Conservation (phyloP, 495 filamentous ascomycete species). For the Amphirosellinia nigrospora region DNA sequence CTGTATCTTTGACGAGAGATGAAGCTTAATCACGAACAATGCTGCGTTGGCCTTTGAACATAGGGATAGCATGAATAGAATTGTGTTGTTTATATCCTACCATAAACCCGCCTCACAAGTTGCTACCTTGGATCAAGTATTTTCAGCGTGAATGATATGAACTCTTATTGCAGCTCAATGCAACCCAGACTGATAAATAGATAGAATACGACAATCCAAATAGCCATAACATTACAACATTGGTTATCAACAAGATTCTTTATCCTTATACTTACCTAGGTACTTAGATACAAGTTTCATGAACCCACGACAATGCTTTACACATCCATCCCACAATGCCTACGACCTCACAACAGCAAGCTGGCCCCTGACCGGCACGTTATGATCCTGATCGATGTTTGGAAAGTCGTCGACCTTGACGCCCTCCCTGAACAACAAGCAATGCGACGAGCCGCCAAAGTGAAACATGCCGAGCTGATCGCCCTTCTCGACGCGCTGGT, state of each 20-base stretch:
- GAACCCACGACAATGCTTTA: not conserved
- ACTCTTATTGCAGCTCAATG: not conserved
- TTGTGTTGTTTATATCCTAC: not conserved
- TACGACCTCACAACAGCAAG: constrained; percentile 52
- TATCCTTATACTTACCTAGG: not conserved
- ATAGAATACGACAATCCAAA: not conserved
- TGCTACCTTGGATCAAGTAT: not conserved
- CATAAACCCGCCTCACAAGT: not conserved
- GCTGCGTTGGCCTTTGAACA: not conserved
- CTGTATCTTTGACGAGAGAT: constrained; percentile 2
- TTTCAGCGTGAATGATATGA: not conserved
- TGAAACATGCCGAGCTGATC: constrained; percentile 77
- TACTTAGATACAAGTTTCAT: not conserved
- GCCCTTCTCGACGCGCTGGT: constrained; percentile 67
- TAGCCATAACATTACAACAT: not conserved
- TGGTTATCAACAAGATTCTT: not conserved
- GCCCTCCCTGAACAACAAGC: constrained; percentile 61
- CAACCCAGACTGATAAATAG: not conserved
- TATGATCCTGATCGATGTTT: constrained; percentile 51
- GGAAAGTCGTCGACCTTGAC: constrained; percentile 56
- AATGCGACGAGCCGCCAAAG: constrained; percentile 71
- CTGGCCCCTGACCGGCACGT: constrained; percentile 62
- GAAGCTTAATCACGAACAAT: not conserved
- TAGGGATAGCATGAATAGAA: constrained; percentile 1
- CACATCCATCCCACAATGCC: not conserved